These are phyloP conservation scores for Quillaja saponaria DNA, from an alignment of 306 rosid species.

Conservation along the genomic window DNA sequence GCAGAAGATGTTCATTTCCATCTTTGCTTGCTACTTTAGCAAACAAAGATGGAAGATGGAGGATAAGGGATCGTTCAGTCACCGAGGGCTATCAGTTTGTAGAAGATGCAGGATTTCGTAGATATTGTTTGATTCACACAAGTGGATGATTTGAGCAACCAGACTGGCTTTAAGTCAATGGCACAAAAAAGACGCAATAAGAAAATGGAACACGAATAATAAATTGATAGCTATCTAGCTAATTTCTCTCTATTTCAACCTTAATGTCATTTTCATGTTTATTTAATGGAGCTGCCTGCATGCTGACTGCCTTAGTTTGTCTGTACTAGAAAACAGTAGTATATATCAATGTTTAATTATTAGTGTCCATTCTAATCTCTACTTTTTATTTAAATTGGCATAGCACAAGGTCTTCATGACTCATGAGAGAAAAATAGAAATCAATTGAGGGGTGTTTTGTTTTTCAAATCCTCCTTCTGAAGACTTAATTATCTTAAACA, in stretches of 20 bases:
- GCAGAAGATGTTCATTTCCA: too few species aligned
- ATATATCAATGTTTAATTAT: conserved; percentile 10
- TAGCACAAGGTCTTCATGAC: too few species aligned
- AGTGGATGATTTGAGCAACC: conserved; percentile 15
- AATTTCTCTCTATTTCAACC: conserved; percentile 8
- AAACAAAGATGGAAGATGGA: too few species aligned
- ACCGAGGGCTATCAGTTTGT: neutral
- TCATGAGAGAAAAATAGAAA: too few species aligned
- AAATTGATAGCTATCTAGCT: too few species aligned
- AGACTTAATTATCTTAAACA: too few species aligned
- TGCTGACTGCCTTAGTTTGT: conserved; percentile 25
- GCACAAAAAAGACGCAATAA: conserved; percentile 5
- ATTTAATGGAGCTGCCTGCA: conserved; percentile 38
- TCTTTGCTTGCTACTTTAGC: too few species aligned
- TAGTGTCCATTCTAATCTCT: neutral
- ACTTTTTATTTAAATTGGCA: too few species aligned
- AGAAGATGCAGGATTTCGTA: neutral
- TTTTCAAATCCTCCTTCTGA: too few species aligned
- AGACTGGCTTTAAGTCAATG: conserved; percentile 26
- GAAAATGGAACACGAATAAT: conserved; percentile 11
- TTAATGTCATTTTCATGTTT: conserved; percentile 30
- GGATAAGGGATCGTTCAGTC: too few species aligned
- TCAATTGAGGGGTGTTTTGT: too few species aligned
- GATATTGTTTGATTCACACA: conserved; percentile 24
- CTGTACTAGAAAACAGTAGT: neutral